Base-by-base conservation (phyloP, 371 early-diverging fungal species). In the Mucor saturninus region DNA sequence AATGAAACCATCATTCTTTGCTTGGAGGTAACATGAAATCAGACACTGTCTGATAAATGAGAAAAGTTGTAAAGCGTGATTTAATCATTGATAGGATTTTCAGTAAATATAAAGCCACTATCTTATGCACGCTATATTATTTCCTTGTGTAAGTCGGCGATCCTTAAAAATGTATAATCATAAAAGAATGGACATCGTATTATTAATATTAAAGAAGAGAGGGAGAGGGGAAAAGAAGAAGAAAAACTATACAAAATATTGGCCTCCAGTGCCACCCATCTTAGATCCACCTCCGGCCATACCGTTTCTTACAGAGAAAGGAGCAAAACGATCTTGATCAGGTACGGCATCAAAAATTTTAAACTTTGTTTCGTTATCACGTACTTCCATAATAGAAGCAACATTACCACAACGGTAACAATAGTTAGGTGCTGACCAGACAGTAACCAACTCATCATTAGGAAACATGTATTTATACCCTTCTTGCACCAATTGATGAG, bases 381-480 rank as follows among this genome's bases (percentile, higher is more conserved):
- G 88, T 51, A 99, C 89, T 68, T 93, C 86, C 93, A 99, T 90
- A 57, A 99, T 95, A 31, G 95, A 91, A 8, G 99, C 99, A 8
- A 99, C 95, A 74, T 99, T 99, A 55, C 99, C 99, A 69, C 99
- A 99, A 51, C 99, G 91, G 73, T 99, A 99, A 80, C 99, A 99
- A 80, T 99, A 99, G 81, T 97, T 99, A 32, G 99, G 99, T 29
- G 99, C 99, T 38, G 95, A 95, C 95, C 99, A 99, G 39, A 99
- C 97, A 2, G 99, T 99, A 28, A 99, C 99, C 65, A 99, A 86
- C 61, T 93, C 91, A 62, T 95, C 91, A 54, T 96, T 94, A 9
- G 94, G 93, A 80, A 98, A 98, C 95, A 94, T 95, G 73, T 94
- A 96, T 72, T 97, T 97, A 85, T 93, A 99, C 8, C 95, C 86